phyloP scores from a whole-genome alignment of 805 yeast species.

The Lachancea dasiensis region DNA sequence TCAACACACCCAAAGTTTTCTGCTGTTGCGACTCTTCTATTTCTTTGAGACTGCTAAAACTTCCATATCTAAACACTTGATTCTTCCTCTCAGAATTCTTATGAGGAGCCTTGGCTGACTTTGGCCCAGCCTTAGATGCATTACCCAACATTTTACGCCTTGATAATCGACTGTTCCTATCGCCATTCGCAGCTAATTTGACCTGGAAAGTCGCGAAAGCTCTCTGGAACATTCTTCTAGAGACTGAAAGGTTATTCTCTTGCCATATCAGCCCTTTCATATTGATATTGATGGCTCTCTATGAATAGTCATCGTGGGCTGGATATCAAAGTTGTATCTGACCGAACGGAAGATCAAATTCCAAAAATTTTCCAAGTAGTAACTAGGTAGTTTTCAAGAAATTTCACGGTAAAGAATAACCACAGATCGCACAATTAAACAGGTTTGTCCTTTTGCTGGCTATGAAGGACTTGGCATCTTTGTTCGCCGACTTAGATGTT shows the following conservation, averaged over 20 bases:
- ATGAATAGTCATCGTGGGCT: too few species aligned
- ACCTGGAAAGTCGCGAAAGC: too few species aligned
- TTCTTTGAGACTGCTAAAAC: slow-evolving; percentile 41
- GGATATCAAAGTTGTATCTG: too few species aligned
- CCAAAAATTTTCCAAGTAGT: too few species aligned
- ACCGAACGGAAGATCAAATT: too few species aligned
- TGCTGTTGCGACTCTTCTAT: slow-evolving; percentile 34
- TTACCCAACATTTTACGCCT: slow-evolving; percentile 2
- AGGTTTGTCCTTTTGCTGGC: slow-evolving; percentile 16
- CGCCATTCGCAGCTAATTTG: background rate
- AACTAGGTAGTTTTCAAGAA: too few species aligned
- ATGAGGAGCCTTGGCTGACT: background rate
- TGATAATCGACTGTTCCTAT: background rate
- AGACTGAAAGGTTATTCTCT: too few species aligned
- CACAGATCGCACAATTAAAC: slow-evolving; percentile 8
- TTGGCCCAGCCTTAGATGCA: background rate
- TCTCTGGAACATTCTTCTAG: too few species aligned
- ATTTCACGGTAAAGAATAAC: background rate
- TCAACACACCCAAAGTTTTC: slow-evolving; percentile 36
- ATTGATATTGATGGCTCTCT: too few species aligned
- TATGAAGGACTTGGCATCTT: slow-evolving; percentile 19
- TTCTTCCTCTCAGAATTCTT: background rate
- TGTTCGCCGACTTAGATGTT: slow-evolving; percentile 26
- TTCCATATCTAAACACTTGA: slow-evolving; percentile 39
- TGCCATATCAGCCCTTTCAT: too few species aligned